Conservation (phyloP, 1,139 yeast species). For the Komagataea norvegica region DNA sequence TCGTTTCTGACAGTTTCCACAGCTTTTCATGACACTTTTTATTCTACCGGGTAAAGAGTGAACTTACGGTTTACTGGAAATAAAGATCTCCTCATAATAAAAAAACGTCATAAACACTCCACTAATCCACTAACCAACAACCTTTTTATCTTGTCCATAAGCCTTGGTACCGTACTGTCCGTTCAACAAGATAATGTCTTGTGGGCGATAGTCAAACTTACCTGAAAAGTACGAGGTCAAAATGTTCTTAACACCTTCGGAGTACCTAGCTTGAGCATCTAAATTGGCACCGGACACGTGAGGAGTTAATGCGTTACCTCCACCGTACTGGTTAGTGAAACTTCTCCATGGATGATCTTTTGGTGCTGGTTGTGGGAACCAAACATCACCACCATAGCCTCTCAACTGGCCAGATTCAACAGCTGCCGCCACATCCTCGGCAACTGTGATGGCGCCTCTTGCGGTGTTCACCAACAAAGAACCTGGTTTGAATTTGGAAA, state of each 20-base stretch:
- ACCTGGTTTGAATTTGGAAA: slow-evolving; percentile 72
- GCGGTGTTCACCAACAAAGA: slow-evolving; percentile 81
- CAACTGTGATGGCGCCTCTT: slow-evolving; percentile 74
- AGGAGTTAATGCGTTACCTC: slow-evolving; percentile 84
- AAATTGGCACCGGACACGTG: slow-evolving; percentile 77
- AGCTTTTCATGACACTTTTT: too few relatives aligned
- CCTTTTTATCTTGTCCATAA: slow-evolving; percentile 51
- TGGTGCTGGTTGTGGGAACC: slow-evolving; percentile 82
- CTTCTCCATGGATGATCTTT: slow-evolving; percentile 72
- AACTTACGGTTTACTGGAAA: too few relatives aligned
- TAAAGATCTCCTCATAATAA: too few relatives aligned
- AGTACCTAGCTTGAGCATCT: slow-evolving; percentile 75
- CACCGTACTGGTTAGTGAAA: slow-evolving; percentile 60
- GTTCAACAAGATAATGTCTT: slow-evolving; percentile 65
- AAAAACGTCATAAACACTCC: background rate
- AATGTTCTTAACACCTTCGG: slow-evolving; percentile 63
- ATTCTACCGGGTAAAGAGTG: too few relatives aligned
- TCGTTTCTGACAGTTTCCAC: too few relatives aligned
- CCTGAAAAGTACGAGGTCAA: slow-evolving; percentile 59
- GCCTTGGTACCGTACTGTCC: slow-evolving; percentile 75
- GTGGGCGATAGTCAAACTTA: slow-evolving; percentile 63
- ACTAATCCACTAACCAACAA: slow-evolving; percentile 7
- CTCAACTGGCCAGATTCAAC: slow-evolving; percentile 61
- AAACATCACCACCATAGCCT: slow-evolving; percentile 85
- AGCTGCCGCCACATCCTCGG: slow-evolving; percentile 73